A percentile compares a stretch with the other conserved stretches of the same genome.
Evolutionary conservation across 345 rosid species (phyloP).

Genomic region (Hypericum androsaemum): DNA sequence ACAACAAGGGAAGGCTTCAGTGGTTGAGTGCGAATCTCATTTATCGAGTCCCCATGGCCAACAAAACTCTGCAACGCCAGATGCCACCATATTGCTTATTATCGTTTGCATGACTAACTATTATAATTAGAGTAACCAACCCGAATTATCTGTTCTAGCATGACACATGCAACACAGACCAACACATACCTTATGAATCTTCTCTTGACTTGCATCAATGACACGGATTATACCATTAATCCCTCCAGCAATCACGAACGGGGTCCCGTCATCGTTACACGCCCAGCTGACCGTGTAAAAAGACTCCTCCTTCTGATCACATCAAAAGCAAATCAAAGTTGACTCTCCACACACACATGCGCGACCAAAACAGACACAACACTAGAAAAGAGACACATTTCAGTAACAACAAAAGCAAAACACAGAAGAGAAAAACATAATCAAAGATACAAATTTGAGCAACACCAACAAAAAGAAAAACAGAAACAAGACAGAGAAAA

Average conservation of each 20-base stretch:
- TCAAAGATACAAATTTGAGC: no score
- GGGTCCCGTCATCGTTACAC: slow-evolving; percentile 50
- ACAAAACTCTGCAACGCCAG: slow-evolving; percentile 64
- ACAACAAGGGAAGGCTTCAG: slow-evolving; percentile 77
- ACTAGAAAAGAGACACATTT: no score
- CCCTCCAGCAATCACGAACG: slow-evolving; percentile 78
- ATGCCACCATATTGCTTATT: no score
- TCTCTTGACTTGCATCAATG: slow-evolving; percentile 69
- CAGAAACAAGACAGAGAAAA: no score
- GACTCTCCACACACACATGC: slow-evolving; percentile 18
- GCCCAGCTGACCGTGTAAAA: slow-evolving; percentile 97
- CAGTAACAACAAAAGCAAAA: slow-evolving; percentile 1
- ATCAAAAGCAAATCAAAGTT: slow-evolving; percentile 34
- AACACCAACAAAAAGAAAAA: no score
- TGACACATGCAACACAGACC: neutral
- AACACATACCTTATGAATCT: slow-evolving; percentile 77
- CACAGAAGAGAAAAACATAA: neutral
- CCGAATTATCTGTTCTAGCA: no score
- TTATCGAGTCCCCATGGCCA: slow-evolving; percentile 94
- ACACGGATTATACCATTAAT: slow-evolving; percentile 84
- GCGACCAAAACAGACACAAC: slow-evolving; percentile 1
- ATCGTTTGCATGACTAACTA: neutral
- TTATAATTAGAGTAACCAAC: no score
- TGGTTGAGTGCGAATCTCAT: slow-evolving; percentile 94
- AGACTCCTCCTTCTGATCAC: slow-evolving; percentile 89